Percentiles rank a stretch among this genome's conserved stretches.
Conservation (phyloP, 441 rosid genomes). For the Syzygium malaccense region DNA sequence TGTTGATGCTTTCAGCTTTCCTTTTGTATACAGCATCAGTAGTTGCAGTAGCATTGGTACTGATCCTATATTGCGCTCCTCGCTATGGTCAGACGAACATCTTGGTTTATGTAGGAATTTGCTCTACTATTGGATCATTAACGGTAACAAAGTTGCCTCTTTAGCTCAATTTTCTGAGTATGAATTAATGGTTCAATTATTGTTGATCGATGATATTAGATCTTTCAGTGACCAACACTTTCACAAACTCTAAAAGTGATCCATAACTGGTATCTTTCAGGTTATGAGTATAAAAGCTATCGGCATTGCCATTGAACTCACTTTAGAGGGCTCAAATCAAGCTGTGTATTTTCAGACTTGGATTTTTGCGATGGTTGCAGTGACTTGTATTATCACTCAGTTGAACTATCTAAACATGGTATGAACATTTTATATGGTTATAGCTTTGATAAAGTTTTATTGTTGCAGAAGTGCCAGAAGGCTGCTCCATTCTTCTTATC, state of each 20-base stretch:
- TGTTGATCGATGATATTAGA: not conserved
- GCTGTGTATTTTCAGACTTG: constrained; percentile 1
- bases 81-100: constrained; percentile 3
- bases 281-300: constrained; percentile 6
- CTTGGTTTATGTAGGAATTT: constrained; percentile 2
- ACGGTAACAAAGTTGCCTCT: not conserved
- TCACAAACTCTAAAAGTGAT: not conserved
- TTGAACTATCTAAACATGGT: constrained; percentile 7
- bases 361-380: not conserved
- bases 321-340: constrained; percentile 2
- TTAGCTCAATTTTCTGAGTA: not conserved
- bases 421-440: not conserved
- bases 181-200: not conserved
- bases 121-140: constrained; percentile 3
- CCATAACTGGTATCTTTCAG: not conserved
- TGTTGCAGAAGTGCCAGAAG: not conserved
- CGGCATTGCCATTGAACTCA: not conserved
- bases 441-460: not conserved
- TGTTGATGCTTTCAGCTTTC: not conserved
- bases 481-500: not conserved
- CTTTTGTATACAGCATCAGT: constrained; percentile 1
- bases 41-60: not conserved
- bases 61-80: not conserved
- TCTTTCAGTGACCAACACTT: not conserved
- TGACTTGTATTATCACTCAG: constrained; percentile 2